Percentiles rank a stretch among this genome's conserved stretches.
Conservation (phyloP, 352 stramenopile species). For the Thalassiosira hispida region DNA sequence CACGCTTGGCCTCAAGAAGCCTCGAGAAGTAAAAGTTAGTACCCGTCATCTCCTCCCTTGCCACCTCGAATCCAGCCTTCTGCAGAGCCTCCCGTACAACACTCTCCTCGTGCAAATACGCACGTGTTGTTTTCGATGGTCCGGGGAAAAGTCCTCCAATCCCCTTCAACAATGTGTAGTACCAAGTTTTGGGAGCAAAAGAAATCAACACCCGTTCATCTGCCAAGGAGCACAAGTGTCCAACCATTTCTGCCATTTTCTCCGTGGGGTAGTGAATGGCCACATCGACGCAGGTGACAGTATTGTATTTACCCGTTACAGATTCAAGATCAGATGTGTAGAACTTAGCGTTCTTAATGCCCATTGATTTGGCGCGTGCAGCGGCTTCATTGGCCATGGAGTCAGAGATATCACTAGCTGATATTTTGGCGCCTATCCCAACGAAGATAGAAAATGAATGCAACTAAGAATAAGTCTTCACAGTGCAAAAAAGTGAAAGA, state of each 20-base stretch:
- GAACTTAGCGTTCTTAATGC: slow-evolving; percentile 83
- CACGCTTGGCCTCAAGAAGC: slow-evolving; percentile 85
- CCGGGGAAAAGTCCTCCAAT: slow-evolving; percentile 88
- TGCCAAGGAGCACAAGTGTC: slow-evolving; percentile 84
- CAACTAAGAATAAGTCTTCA: not conserved
- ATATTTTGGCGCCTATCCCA: slow-evolving; percentile 79
- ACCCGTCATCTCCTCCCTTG: slow-evolving; percentile 86
- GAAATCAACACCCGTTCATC: slow-evolving; percentile 86
- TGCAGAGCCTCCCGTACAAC: slow-evolving; percentile 82
- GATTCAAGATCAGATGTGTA: slow-evolving; percentile 88
- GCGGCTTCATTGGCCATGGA: slow-evolving; percentile 85
- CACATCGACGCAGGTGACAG: slow-evolving; percentile 88
- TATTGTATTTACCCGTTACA: slow-evolving; percentile 86
- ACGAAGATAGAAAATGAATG: slow-evolving; percentile 11
- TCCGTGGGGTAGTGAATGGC: slow-evolving; percentile 90
- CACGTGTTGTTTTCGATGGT: slow-evolving; percentile 87
- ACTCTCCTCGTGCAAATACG: slow-evolving; percentile 87
- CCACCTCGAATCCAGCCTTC: slow-evolving; percentile 85
- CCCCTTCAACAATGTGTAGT: slow-evolving; percentile 88
- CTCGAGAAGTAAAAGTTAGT: slow-evolving; percentile 90
- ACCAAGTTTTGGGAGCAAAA: slow-evolving; percentile 89
- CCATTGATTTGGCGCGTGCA: slow-evolving; percentile 70
- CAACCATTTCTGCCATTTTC: slow-evolving; percentile 88
- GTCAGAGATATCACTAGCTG: slow-evolving; percentile 86
- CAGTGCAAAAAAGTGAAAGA: not conserved